Evolutionary conservation across 2,329 filamentous ascomycete genomes (phyloP), one percentile per base, ranked within the genome.

Genomic region (Trichoderma koningii): DNA sequence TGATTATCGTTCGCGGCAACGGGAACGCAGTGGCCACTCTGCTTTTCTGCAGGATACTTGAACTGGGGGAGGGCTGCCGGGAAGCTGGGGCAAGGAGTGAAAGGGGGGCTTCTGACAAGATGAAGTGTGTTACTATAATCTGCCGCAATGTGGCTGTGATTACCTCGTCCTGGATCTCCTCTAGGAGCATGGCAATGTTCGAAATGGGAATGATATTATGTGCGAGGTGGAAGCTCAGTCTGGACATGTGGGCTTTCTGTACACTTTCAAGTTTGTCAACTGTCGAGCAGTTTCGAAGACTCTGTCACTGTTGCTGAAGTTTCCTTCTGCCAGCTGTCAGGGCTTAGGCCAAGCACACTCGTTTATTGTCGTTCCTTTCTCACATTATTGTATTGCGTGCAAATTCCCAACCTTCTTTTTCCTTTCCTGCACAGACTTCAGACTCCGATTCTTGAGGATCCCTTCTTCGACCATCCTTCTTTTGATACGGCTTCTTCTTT

Each of bases 271-370:
- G 28, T 41, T 45, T 55, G 59, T 50, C 50, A 63, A 63, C 48
- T 63, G 59, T 47, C 50, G 34, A 47, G 15, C 38, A 45, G 26
- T 19, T 26, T 47, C 15, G 50, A n/a, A 5, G 19, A 21, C 15
- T 34, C 15, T 53, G 3, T 26, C 30, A 12, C 38, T 41, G 50
- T 38, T 21, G 5, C 10, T 47, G 50, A 53, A 15, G n/a, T 5
- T 62, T 62, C 12, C 10, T 19, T 38, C 1, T 55, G 50, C 50
- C 59, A 63, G 59, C 59, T 63, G 59, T 44, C 59, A 63, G 10
- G 15, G 6, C 17, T 55, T 55, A 12, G 15, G 44, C 19, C 38
- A 21, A 55, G 15, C 28, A 45, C 23, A 53, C 48, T 51, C 9
- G 5, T n/a, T 47, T 42, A 38, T 10, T 14, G 14, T 55, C 45